These are phyloP conservation scores for Mycosphaerella arachidis DNA, from an alignment of 2,329 filamentous ascomycete genomes.

Conservation along the genomic window DNA sequence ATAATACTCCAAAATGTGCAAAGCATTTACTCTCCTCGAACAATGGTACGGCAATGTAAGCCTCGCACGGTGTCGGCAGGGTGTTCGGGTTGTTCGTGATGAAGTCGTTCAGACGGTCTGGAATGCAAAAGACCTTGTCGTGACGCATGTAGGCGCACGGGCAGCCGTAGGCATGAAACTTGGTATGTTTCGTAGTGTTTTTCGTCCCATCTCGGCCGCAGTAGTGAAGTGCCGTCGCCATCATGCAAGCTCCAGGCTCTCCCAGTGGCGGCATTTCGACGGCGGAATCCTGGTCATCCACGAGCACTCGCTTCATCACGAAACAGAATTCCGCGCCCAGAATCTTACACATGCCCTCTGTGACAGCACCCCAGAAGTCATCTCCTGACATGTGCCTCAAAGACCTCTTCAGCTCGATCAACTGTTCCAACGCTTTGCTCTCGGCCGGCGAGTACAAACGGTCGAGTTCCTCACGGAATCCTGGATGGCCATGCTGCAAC, in stretches of 20 bases:
- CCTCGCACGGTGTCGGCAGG: constrained; percentile 58
- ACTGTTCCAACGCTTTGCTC: constrained; percentile 56
- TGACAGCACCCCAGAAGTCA: constrained; percentile 60
- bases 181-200: constrained; percentile 56
- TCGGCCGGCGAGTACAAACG: constrained; percentile 41
- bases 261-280: constrained; percentile 59
- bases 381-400: constrained; percentile 52
- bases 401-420: constrained; percentile 56
- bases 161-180: constrained; percentile 60
- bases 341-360: constrained; percentile 60
- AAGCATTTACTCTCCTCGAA: constrained; percentile 63
- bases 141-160: constrained; percentile 67
- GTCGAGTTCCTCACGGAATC: constrained; percentile 22
- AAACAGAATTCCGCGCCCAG: constrained; percentile 64
- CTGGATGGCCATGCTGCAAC: constrained; percentile 23
- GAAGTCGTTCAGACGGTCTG: constrained; percentile 56
- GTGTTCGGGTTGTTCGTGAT: constrained; percentile 58
- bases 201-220: constrained; percentile 52
- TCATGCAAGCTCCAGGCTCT: constrained; percentile 58
- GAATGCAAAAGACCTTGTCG: constrained; percentile 66
- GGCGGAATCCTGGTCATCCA: constrained; percentile 54
- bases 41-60: constrained; percentile 63
- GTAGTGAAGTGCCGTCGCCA: constrained; percentile 63
- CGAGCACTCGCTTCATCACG: constrained; percentile 60
- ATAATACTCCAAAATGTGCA: constrained; percentile 68